Evolutionary conservation across 2,329 filamentous ascomycete species (phyloP).

Genomic region (Aspergillus caelatus): DNA sequence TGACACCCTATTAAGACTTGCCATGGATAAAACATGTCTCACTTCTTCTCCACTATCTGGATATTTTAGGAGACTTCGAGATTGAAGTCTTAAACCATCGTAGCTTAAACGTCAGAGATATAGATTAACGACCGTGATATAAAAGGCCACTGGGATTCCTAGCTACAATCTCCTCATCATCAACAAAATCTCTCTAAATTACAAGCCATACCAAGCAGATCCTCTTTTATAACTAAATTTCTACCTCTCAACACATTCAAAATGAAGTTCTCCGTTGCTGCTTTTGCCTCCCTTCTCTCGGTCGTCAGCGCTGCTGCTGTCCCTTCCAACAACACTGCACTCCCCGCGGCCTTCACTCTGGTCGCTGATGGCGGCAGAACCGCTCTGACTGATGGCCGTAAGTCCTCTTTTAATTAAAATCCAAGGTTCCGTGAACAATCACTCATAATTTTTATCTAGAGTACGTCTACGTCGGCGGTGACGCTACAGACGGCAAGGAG

Average conservation of each 20-base stretch:
- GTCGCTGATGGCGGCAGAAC: conserved; percentile 30
- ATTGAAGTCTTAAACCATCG: not conserved
- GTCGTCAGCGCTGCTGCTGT: conserved; percentile 21
- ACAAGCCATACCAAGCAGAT: not conserved
- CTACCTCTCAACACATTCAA: conserved; percentile 4
- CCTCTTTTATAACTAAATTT: not conserved
- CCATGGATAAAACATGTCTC: not conserved
- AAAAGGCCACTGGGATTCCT: not conserved
- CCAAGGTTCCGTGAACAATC: not conserved
- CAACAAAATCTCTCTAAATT: not conserved
- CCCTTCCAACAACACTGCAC: conserved; percentile 11
- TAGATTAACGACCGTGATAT: not conserved
- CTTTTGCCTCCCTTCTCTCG: conserved; percentile 25
- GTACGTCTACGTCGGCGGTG: conserved; percentile 25
- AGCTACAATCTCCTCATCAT: not conserved
- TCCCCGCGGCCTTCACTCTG: conserved; percentile 31
- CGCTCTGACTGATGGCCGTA: conserved; percentile 31
- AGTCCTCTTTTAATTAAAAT: conserved; percentile 1
- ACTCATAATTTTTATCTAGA: conserved; percentile 12
- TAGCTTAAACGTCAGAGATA: not conserved
- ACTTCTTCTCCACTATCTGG: not conserved
- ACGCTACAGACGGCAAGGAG: conserved; percentile 22
- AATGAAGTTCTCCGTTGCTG: conserved; percentile 33
- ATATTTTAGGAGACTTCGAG: not conserved
- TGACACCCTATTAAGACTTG: not conserved